Conservation (phyloP, 257 asterid species). For the Avicennia marina region DNA sequence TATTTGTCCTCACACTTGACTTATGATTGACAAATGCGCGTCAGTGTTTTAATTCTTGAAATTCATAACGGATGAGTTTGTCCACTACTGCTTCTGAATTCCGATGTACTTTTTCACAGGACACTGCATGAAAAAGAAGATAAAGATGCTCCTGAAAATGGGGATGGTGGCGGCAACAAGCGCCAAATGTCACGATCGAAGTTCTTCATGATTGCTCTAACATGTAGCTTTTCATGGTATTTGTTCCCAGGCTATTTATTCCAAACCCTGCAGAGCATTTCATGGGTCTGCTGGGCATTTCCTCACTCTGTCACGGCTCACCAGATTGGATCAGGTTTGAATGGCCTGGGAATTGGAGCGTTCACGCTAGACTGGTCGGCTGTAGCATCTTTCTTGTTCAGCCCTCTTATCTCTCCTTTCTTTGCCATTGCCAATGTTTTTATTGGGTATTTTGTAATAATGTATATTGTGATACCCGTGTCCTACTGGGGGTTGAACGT, state of each 20-base stretch:
- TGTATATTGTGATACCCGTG: conserved; percentile 56
- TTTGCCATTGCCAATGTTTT: conserved; percentile 73
- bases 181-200: conserved; percentile 44
- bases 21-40: background rate
- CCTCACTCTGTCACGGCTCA: conserved; percentile 78
- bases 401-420: conserved; percentile 72
- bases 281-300: conserved; percentile 82
- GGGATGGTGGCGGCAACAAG: background rate
- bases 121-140: conserved; percentile 59
- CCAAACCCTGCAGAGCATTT: conserved; percentile 55
- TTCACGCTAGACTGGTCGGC: conserved; percentile 67
- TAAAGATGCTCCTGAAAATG: conserved; percentile 16
- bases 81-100: background rate
- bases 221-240: conserved; percentile 69
- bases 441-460: conserved; percentile 41
- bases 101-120: conserved; percentile 25
- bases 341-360: conserved; percentile 68
- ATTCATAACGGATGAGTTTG: background rate
- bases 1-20: too few species aligned
- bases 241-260: conserved; percentile 61
- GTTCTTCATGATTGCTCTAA: conserved; percentile 57
- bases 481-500: conserved; percentile 76
- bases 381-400: conserved; percentile 63
- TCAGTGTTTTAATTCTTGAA: background rate
- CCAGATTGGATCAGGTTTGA: conserved; percentile 69